Percentiles rank a stretch among this genome's conserved stretches.
Evolutionary conservation across 371 early-diverging fungal genomes (phyloP).

Genomic region (Haplosporangium sp.): DNA sequence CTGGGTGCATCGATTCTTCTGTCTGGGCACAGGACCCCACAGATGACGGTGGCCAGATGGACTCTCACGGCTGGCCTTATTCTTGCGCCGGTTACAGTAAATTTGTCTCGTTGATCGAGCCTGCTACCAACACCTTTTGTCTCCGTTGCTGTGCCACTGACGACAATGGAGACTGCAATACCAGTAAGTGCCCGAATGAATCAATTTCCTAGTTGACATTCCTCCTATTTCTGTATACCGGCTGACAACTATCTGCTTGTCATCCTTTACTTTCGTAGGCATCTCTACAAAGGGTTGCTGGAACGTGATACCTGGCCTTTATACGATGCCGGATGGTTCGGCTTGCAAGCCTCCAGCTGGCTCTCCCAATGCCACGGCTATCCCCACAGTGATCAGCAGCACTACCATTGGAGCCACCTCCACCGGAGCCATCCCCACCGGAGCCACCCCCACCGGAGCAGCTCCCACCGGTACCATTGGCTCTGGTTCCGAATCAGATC

Average conservation of each 20-base stretch:
- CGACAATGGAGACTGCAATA: constrained; percentile 38
- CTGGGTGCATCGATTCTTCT: constrained; percentile 57
- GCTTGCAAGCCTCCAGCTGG: constrained; percentile 31
- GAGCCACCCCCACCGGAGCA: neutral
- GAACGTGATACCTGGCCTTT: constrained; percentile 35
- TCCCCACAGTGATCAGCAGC: constrained; percentile 4
- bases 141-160: constrained; percentile 53
- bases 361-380: constrained; percentile 3
- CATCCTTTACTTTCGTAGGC: constrained; percentile 13
- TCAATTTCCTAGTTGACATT: too few species aligned
- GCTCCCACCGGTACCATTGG: constrained; percentile 7
- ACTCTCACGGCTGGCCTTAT: constrained; percentile 50
- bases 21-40: constrained; percentile 49
- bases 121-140: constrained; percentile 59
- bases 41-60: constrained; percentile 64
- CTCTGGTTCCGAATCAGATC: neutral
- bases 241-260: too few species aligned
- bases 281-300: constrained; percentile 40
- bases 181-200: too few species aligned
- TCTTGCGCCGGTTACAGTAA: constrained; percentile 54
- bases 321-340: constrained; percentile 36
- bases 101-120: constrained; percentile 63
- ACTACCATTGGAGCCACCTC: neutral
- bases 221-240: too few species aligned
- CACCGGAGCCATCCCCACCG: neutral